Base-by-base conservation (phyloP, 1,139 yeast species). In the Suhomyces terraborum region DNA sequence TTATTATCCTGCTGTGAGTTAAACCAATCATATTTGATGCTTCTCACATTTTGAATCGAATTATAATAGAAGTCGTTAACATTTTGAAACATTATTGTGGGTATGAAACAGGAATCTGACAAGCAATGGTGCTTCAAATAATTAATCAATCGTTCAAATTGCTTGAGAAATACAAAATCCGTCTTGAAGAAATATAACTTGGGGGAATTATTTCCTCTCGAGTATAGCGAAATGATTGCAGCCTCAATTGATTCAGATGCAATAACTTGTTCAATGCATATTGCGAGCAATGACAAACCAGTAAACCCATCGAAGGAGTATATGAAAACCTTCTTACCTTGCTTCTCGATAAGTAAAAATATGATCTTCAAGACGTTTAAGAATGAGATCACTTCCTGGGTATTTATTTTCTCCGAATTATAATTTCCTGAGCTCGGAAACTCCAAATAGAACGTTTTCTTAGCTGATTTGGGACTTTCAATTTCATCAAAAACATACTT, bases 291-390 rank as follows among this genome's bases (percentile, higher is more conserved):
- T 4, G 72, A 61, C 27, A 66, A 55, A 1, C 74, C 74, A 10
- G 76, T 68, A 45, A 67, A 70, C 0, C 76, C 75, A 48, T 70
- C 76, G 45, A 61, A 64, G 3, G 65, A 65, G 42, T 65, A 68
- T 4, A 68, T 51, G 40, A 68, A 67, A 3, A 66, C 57, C 24
- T 63, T 56, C 37, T 55, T 43, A 33, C 58, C 54, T 35, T 41
- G 36, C 36, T 51, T 43, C 9, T 46, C 49, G 14, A 56, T 49
- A 24, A 61, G 50, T n/a, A 52, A 39, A 32, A 65, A 55, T 25
- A 69, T 53, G 29, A 66, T 50, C 42, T 64, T 66, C 35, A 69
- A 53, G 9, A 65, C 50, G 44, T 69, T 69, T 48, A 69, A 55
- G 33, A 54, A 58, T 19, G 62, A 55, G 14, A 69, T 51, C 13